phyloP scores from a whole-genome alignment of 345 rosid genomes.

The Populus davidiana region DNA sequence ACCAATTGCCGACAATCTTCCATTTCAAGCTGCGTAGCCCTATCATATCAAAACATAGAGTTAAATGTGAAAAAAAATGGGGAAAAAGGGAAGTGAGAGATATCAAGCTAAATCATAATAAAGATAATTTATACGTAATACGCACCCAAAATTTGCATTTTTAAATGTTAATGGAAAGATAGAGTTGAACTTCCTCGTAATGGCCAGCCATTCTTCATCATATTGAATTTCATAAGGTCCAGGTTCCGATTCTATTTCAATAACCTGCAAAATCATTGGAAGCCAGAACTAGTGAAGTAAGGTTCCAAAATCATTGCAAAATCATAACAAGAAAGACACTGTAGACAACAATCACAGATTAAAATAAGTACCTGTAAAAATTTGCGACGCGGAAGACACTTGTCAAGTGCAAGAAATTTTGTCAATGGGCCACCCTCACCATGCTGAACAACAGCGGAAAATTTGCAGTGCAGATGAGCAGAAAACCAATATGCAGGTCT shows the following conservation, averaged over 20 bases:
- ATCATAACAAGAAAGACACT: slow-evolving; percentile 1
- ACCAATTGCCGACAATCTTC: slow-evolving; percentile 68
- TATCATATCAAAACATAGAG: slow-evolving; percentile 17
- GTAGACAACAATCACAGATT: slow-evolving; percentile 6
- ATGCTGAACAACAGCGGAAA: slow-evolving; percentile 83
- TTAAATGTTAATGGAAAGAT: slow-evolving; percentile 57
- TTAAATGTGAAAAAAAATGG: neutral
- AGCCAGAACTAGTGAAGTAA: slow-evolving; percentile 12
- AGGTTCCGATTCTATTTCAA: slow-evolving; percentile 75
- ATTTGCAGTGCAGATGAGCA: slow-evolving; percentile 90
- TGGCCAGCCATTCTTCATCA: slow-evolving; percentile 88
- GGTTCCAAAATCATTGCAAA: slow-evolving; percentile 9
- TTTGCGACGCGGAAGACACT: slow-evolving; percentile 67
- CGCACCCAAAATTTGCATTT: slow-evolving; percentile 55
- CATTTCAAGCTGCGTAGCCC: slow-evolving; percentile 45
- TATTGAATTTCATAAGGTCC: slow-evolving; percentile 72
- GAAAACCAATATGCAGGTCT: slow-evolving; percentile 91
- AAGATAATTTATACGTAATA: neutral
- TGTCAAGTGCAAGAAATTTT: slow-evolving; percentile 89
- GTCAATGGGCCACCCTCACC: slow-evolving; percentile 65
- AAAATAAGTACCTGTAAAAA: slow-evolving; percentile 61
- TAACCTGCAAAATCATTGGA: slow-evolving; percentile 42
- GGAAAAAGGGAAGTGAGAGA: neutral
- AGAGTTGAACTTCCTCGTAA: slow-evolving; percentile 63
- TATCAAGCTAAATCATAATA: neutral